These are phyloP conservation scores for Kodamaea hsintzibuensis DNA, from an alignment of 805 yeast species.

Conservation along the genomic window DNA sequence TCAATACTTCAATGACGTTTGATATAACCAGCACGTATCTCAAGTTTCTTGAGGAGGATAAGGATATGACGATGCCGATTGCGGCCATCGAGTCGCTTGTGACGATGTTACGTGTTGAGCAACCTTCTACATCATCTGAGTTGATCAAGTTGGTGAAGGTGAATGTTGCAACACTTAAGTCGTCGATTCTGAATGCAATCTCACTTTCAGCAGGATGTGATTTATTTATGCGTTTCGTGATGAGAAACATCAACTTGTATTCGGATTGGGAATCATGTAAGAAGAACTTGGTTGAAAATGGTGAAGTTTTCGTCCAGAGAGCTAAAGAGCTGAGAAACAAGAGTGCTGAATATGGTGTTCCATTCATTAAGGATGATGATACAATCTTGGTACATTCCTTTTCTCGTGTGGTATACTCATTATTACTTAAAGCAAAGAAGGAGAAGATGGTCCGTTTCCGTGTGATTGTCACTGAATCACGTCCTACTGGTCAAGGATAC, in stretches of 20 bases:
- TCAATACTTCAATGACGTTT: constrained; percentile 36
- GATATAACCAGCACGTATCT: constrained; percentile 83
- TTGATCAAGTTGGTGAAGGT: constrained; percentile 76
- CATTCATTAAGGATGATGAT: constrained; percentile 92
- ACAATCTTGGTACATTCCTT: constrained; percentile 85
- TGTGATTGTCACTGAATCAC: constrained; percentile 89
- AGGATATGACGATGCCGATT: constrained; percentile 98
- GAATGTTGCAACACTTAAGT: constrained; percentile 73
- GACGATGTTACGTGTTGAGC: constrained; percentile 74
- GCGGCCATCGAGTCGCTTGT: constrained; percentile 97
- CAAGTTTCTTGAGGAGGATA: constrained; percentile 78
- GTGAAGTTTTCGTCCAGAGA: constrained; percentile 85
- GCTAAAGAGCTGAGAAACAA: constrained; percentile 87
- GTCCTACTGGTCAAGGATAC: constrained; percentile 77
- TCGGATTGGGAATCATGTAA: constrained; percentile 96
- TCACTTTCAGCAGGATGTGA: constrained; percentile 98
- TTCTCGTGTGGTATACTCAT: constrained; percentile 83
- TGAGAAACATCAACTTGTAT: constrained; percentile 81
- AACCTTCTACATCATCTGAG: constrained; percentile 93
- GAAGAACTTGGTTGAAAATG: constrained; percentile 86
- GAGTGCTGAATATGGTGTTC: constrained; percentile 84
- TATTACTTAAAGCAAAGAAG: constrained; percentile 75
- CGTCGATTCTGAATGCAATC: constrained; percentile 84
- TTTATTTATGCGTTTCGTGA: constrained; percentile 88
- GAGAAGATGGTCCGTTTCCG: constrained; percentile 75